Percentiles rank a stretch among this genome's conserved stretches.
Conservation (phyloP, 257 asterid genomes). For the Nicotiana attenuata region DNA sequence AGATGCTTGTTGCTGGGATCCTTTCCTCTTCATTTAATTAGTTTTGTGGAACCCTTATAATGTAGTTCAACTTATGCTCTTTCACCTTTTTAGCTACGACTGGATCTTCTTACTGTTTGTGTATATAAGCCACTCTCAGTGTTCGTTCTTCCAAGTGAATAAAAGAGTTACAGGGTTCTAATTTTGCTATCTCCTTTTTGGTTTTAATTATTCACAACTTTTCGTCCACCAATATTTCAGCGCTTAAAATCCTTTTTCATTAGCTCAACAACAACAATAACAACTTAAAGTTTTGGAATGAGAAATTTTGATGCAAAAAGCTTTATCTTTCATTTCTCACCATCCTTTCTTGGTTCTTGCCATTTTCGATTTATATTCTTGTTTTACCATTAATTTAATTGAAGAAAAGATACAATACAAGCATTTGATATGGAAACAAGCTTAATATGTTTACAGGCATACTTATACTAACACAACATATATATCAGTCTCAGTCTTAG, state of each 20-base stretch:
- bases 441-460: no score
- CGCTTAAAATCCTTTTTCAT: not conserved
- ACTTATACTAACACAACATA: no score
- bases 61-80: not conserved
- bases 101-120: no score
- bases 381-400: not conserved
- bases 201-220: not conserved
- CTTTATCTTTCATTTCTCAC: not conserved
- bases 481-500: no score
- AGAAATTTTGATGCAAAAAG: not conserved
- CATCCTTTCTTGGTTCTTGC: not conserved
- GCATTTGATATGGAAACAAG: no score
- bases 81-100: no score
- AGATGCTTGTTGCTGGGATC: conserved; percentile 59
- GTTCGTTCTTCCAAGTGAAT: no score
- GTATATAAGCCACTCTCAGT: no score
- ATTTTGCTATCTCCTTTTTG: no score
- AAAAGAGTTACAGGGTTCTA: no score
- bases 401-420: not conserved
- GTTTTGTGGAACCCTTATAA: not conserved
- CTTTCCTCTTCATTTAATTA: not conserved
- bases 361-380: not conserved
- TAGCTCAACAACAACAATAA: not conserved
- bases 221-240: not conserved
- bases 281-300: not conserved